A percentile compares a stretch with the other conserved stretches of the same genome.
phyloP scores from a whole-genome alignment of 2,329 filamentous ascomycete genomes.

The Endoconidiophora laricicola region DNA sequence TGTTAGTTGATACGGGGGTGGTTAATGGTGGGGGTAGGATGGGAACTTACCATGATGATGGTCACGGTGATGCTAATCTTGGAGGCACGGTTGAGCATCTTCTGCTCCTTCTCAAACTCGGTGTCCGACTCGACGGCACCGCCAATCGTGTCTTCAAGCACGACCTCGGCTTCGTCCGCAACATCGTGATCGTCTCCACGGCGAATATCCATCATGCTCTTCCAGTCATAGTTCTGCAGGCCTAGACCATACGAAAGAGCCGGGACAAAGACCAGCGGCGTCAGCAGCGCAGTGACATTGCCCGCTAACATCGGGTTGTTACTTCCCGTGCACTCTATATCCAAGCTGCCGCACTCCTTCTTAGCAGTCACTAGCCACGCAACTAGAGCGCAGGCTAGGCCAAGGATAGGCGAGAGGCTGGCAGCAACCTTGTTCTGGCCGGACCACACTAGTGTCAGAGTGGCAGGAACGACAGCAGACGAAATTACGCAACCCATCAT shows the following conservation, averaged over 20 bases:
- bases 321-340: slow-evolving; percentile 58
- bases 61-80: slow-evolving; percentile 27
- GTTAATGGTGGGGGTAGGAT: slow-evolving; percentile 20
- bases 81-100: slow-evolving; percentile 35
- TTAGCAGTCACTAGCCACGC: slow-evolving; percentile 64
- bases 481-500: slow-evolving; percentile 89
- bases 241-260: slow-evolving; percentile 47
- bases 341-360: slow-evolving; percentile 49
- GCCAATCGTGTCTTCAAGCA: slow-evolving; percentile 47
- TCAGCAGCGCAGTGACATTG: slow-evolving; percentile 68
- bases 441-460: slow-evolving; percentile 64
- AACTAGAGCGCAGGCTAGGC: slow-evolving; percentile 47
- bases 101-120: slow-evolving; percentile 29
- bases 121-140: slow-evolving; percentile 19
- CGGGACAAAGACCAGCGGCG: slow-evolving; percentile 58
- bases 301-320: slow-evolving; percentile 80
- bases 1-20: no score
- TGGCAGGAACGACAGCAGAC: slow-evolving; percentile 66
- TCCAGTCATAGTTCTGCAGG: slow-evolving; percentile 66
- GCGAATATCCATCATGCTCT: slow-evolving; percentile 64
- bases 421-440: slow-evolving; percentile 61
- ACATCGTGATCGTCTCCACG: slow-evolving; percentile 64
- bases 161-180: slow-evolving; percentile 42
- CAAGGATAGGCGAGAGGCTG: slow-evolving; percentile 48
- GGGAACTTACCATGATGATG: slow-evolving; percentile 31